Percentiles rank a stretch among this genome's conserved stretches.
Conservation (phyloP, 1,284 basidiomycete genomes). For the Meira miltonrushii region DNA sequence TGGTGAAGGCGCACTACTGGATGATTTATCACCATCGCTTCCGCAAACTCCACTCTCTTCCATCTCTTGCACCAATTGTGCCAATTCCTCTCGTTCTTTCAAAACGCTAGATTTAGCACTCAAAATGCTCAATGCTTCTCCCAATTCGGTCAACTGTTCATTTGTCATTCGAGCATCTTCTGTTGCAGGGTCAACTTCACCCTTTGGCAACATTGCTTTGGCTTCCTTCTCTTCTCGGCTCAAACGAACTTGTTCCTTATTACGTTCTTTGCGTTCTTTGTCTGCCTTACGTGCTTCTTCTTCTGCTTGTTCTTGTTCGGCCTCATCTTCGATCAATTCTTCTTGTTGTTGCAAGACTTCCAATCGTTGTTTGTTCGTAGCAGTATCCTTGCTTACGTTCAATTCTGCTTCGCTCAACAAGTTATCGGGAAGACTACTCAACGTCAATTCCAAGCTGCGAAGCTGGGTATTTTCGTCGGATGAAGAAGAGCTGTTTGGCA, state of each 20-base stretch:
- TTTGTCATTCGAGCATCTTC: conserved; percentile 87
- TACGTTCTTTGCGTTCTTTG: conserved; percentile 66
- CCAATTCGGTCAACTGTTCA: conserved; percentile 89
- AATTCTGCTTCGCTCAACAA: conserved; percentile 94
- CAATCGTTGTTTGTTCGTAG: conserved; percentile 94
- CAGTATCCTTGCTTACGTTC: conserved; percentile 85
- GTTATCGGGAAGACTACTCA: conserved; percentile 90
- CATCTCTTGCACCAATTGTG: conserved; percentile 76
- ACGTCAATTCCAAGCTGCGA: conserved; percentile 75
- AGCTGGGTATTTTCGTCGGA: conserved; percentile 55
- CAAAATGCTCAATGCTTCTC: conserved; percentile 82
- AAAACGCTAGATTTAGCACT: conserved; percentile 94
- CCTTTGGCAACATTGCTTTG: conserved; percentile 33
- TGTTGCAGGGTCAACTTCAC: conserved; percentile 52
- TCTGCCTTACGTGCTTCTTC: conserved; percentile 80
- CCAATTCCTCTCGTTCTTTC: conserved; percentile 88
- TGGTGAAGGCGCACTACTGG: background rate
- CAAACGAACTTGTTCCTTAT: conserved; percentile 39
- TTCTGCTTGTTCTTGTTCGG: conserved; percentile 91
- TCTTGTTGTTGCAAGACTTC: conserved; percentile 97
- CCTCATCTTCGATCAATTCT: conserved; percentile 97
- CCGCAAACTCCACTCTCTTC: conserved; percentile 4
- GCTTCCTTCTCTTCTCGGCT: conserved; percentile 42
- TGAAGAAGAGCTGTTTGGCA: conserved; percentile 22
- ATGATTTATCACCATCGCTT: background rate